A percentile compares a stretch with the other conserved stretches of the same genome.
Conservation (phyloP, 176 grass and related monocot genomes). For the Aegilops umbellulata region DNA sequence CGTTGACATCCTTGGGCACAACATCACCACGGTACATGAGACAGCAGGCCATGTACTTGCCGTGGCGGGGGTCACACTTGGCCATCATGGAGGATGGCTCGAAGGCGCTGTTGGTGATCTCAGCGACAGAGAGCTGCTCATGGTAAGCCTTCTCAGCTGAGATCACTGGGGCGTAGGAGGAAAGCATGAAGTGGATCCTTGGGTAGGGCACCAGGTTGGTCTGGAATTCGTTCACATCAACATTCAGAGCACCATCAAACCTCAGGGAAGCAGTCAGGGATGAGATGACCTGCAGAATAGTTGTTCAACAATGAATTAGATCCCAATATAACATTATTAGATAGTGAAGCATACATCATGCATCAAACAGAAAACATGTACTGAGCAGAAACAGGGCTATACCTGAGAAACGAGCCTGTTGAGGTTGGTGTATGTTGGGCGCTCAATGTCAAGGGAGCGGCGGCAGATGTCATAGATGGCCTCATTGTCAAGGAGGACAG, state of each 20-base stretch:
- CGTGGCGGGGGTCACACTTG: constrained; percentile 54
- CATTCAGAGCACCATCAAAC: constrained; percentile 59
- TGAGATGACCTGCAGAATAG: constrained; percentile 40
- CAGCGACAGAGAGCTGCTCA: constrained; percentile 52
- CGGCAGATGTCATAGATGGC: constrained; percentile 62
- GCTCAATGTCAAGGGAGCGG: constrained; percentile 63
- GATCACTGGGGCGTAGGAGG: constrained; percentile 49
- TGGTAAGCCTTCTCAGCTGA: constrained; percentile 60
- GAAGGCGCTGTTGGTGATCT: constrained; percentile 53
- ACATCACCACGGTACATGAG: constrained; percentile 63
- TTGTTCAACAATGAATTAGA: background rate
- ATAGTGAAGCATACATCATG: background rate
- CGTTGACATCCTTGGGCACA: constrained; percentile 52
- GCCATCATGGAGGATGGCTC: constrained; percentile 64
- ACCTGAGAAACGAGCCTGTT: constrained; percentile 66
- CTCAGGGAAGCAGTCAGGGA: constrained; percentile 54
- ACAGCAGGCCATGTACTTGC: constrained; percentile 68
- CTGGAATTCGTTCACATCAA: constrained; percentile 56
- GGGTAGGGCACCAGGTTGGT: constrained; percentile 56
- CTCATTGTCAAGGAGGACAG: constrained; percentile 45
- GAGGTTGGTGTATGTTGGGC: constrained; percentile 60
- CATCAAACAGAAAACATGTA: background rate
- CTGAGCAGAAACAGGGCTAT: background rate
- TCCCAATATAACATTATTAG: background rate
- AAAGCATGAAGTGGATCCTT: constrained; percentile 65